Percentiles rank a stretch among this genome's conserved stretches.
These are phyloP conservation scores for Salix exigua DNA, from an alignment of 345 rosid genomes.

Conservation along the genomic window DNA sequence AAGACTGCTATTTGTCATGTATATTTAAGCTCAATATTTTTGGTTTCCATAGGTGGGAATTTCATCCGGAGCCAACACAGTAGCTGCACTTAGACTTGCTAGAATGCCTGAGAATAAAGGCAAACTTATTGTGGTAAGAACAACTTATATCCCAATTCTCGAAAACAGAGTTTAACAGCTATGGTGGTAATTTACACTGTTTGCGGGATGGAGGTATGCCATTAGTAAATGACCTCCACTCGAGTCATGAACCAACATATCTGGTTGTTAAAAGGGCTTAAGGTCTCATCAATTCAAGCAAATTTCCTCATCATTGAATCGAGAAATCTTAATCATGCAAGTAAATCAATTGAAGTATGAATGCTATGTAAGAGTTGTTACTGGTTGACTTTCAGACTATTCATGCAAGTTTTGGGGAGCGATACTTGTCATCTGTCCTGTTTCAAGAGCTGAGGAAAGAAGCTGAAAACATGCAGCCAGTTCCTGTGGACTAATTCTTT, in stretches of 20 bases:
- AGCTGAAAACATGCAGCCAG: slow-evolving; percentile 90
- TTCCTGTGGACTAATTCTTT: slow-evolving; percentile 59
- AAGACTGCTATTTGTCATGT: neutral
- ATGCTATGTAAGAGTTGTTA: neutral
- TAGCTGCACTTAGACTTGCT: slow-evolving; percentile 79
- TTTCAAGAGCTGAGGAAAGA: slow-evolving; percentile 84
- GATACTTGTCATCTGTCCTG: slow-evolving; percentile 77
- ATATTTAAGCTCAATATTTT: neutral
- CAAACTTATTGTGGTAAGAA: slow-evolving; percentile 87
- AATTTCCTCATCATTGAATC: neutral
- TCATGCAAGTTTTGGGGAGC: slow-evolving; percentile 93
- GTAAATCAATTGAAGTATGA: neutral
- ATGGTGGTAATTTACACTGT: neutral
- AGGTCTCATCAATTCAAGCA: neutral
- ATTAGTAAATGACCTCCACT: neutral
- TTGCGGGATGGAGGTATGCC: neutral
- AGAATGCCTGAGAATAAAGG: slow-evolving; percentile 90
- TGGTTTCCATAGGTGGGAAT: slow-evolving; percentile 70
- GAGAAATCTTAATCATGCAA: neutral
- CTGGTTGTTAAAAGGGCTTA: neutral
- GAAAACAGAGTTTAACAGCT: neutral
- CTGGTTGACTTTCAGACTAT: slow-evolving; percentile 50
- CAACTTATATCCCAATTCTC: neutral
- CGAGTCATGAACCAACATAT: neutral
- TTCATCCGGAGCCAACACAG: slow-evolving; percentile 91